Percentiles rank a stretch among this genome's conserved stretches.
phyloP scores from a whole-genome alignment of 1,284 basidiomycete species.

The Peniophora sp. region DNA sequence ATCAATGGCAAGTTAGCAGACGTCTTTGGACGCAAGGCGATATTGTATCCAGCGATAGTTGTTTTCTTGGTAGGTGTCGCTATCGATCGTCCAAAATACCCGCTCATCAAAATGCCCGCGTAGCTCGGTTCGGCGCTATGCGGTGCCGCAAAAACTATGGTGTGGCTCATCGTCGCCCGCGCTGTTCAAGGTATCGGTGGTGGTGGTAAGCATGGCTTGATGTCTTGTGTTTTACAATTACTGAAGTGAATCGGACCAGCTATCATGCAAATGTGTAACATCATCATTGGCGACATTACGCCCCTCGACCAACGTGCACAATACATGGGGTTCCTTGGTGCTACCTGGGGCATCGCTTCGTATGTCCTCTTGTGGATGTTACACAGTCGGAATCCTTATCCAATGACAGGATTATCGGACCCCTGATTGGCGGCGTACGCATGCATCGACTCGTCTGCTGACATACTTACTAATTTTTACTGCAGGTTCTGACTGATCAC shows the following conservation, averaged over 20 bases:
- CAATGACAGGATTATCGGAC: slow-evolving; percentile 58
- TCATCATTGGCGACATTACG: slow-evolving; percentile 77
- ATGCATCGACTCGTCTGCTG: neutral
- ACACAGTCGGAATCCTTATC: neutral
- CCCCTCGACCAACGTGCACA: slow-evolving; percentile 73
- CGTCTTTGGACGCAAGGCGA: slow-evolving; percentile 58
- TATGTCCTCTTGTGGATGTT: slow-evolving; percentile 13
- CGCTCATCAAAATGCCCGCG: neutral
- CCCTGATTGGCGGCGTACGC: slow-evolving; percentile 58
- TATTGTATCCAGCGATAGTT: slow-evolving; percentile 61
- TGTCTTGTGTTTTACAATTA: neutral
- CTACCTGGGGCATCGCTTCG: slow-evolving; percentile 76
- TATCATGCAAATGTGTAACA: slow-evolving; percentile 57
- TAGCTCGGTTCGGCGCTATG: slow-evolving; percentile 72
- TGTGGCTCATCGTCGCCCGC: slow-evolving; percentile 64
- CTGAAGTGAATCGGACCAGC: no score
- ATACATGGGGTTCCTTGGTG: slow-evolving; percentile 66
- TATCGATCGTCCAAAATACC: neutral
- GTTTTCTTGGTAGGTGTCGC: slow-evolving; percentile 49
- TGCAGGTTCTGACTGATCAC: slow-evolving; percentile 55
- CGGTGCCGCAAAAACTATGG: slow-evolving; percentile 75
- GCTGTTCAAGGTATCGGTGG: slow-evolving; percentile 82
- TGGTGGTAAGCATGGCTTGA: slow-evolving; percentile 45
- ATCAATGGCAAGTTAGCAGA: slow-evolving; percentile 74
- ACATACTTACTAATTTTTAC: no score